Conservation (phyloP, 306 rosid genomes). For the Sphenostylis stenocarpa region DNA sequence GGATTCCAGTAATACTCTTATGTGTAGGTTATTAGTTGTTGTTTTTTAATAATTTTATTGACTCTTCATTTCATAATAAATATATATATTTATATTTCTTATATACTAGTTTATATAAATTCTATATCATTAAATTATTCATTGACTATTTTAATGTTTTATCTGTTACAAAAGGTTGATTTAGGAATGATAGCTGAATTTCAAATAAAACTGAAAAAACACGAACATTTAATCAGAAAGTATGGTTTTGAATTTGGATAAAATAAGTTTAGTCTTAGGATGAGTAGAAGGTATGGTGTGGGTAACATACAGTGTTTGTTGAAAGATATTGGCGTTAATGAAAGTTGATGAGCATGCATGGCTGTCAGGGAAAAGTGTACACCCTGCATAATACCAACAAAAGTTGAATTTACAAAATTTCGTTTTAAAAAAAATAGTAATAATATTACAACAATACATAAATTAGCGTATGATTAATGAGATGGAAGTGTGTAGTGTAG, state of each 20-base stretch:
- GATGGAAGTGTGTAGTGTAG: constrained; percentile 1
- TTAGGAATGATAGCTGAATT: not conserved
- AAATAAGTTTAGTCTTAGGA: not conserved
- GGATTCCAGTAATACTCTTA: not conserved
- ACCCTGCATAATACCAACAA: not conserved
- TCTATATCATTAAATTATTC: not conserved
- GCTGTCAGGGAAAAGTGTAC: not conserved
- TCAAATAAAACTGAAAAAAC: not conserved
- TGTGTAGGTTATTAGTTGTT: not conserved
- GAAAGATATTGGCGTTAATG: not conserved
- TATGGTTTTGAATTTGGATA: no score
- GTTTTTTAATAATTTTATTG: not conserved
- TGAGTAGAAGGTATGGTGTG: not conserved
- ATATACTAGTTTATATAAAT: no score
- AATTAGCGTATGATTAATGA: not conserved
- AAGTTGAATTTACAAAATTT: not conserved
- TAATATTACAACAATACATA: not conserved
- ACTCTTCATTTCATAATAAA: not conserved
- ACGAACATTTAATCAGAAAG: not conserved
- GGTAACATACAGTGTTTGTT: not conserved
- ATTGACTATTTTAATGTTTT: not conserved
- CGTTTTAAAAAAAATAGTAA: not conserved
- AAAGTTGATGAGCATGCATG: not conserved
- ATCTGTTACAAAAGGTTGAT: not conserved
- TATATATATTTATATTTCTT: not conserved